Percentiles rank a stretch among this genome's conserved stretches.
Conservation (phyloP, 2,329 filamentous ascomycete genomes). For the Ophiostoma himal-ulmi region DNA sequence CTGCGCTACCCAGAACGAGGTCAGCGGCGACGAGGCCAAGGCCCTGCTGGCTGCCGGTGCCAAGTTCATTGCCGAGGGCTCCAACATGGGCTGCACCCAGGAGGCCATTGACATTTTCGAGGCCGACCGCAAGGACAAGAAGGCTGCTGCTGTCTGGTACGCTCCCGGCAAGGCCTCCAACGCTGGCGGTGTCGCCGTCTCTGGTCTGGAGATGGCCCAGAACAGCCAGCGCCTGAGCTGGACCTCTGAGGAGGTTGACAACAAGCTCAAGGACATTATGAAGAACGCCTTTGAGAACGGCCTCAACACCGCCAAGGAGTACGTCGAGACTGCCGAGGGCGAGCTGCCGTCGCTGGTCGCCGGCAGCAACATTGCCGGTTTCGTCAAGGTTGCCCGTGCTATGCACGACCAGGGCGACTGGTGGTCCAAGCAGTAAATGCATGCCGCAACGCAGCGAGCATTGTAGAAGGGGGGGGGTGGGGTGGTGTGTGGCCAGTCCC, state of each 20-base stretch:
- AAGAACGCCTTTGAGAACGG: conserved; percentile 87
- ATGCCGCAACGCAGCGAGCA: not conserved
- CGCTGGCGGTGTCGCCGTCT: conserved; percentile 94
- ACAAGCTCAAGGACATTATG: conserved; percentile 90
- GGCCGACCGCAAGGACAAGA: conserved; percentile 64
- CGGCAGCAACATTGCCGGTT: conserved; percentile 94
- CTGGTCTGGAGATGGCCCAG: conserved; percentile 98
- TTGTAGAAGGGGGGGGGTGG: not conserved
- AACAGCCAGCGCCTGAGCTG: conserved; percentile 81
- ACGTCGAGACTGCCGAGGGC: conserved; percentile 69
- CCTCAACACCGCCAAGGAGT: conserved; percentile 82
- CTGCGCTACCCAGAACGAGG: conserved; percentile 95
- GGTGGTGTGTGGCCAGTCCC: too few relatives aligned
- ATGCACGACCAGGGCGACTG: conserved; percentile 98
- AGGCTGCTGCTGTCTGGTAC: conserved; percentile 74
- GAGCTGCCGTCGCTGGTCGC: conserved; percentile 86
- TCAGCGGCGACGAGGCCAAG: conserved; percentile 83
- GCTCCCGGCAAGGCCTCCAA: conserved; percentile 96
- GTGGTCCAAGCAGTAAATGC: conserved; percentile 47
- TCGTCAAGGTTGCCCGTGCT: conserved; percentile 89
- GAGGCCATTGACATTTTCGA: conserved; percentile 93
- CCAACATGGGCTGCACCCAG: conserved; percentile 98
- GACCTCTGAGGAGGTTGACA: conserved; percentile 85
- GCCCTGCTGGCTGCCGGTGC: conserved; percentile 69
- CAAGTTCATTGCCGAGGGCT: conserved; percentile 89